Evolutionary conservation across 345 rosid species (phyloP).

Genomic region (Noccaea caerulescens): DNA sequence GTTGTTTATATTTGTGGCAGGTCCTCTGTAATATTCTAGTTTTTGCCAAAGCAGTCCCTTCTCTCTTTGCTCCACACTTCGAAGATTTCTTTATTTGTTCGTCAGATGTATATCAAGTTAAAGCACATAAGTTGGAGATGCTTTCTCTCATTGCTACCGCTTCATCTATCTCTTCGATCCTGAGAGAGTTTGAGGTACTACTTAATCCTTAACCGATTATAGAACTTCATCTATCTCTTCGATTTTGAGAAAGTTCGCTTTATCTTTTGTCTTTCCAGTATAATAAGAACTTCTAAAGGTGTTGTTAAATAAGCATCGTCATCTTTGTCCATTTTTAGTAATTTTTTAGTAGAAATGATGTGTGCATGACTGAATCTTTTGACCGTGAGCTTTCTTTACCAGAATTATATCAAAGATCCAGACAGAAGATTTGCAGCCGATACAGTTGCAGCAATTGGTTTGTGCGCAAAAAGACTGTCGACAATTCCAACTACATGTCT

Average conservation of each 20-base stretch:
- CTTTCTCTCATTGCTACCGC: conserved; percentile 77
- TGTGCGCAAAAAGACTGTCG: conserved; percentile 74
- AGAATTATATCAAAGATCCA: conserved; percentile 94
- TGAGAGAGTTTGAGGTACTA: conserved; percentile 89
- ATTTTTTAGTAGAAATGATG: neutral
- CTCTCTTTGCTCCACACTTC: conserved; percentile 73
- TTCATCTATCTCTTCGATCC: conserved; percentile 65
- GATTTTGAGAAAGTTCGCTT: conserved; percentile 7
- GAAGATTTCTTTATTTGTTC: conserved; percentile 79
- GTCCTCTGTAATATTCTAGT: conserved; percentile 88
- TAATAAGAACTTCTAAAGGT: neutral
- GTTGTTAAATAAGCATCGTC: conserved; percentile 1
- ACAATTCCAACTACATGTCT: conserved; percentile 68
- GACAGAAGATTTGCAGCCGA: conserved; percentile 91
- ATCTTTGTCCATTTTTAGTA: conserved; percentile 1
- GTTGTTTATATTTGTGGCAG: conserved; percentile 50
- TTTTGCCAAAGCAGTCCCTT: conserved; percentile 81
- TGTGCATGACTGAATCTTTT: conserved; percentile 19
- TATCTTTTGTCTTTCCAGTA: conserved; percentile 18
- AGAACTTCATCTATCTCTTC: conserved; percentile 1
- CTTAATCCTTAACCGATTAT: neutral
- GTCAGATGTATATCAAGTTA: conserved; percentile 80
- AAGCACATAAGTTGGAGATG: conserved; percentile 89
- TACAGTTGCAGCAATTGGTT: conserved; percentile 85
- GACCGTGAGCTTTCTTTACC: conserved; percentile 29